Percentiles rank a stretch among this genome's conserved stretches.
These are phyloP conservation scores for Begonia fuchsioides DNA, from an alignment of 306 rosid species.

Conservation along the genomic window DNA sequence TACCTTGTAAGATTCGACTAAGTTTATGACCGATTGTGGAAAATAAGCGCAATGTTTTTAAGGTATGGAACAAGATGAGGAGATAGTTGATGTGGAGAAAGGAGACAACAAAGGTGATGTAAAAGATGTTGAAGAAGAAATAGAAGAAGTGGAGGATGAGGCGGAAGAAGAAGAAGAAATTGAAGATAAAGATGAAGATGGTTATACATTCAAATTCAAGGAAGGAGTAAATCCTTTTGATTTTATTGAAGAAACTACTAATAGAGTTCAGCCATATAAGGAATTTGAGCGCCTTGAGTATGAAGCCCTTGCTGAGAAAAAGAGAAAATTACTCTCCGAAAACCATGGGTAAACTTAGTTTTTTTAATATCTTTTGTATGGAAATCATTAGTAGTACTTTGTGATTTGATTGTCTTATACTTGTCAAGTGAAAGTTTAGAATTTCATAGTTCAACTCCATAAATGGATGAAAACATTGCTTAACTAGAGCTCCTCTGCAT, in stretches of 20 bases:
- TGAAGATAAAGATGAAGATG: constrained; percentile 29
- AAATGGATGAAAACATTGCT: too few species aligned
- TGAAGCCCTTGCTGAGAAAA: constrained; percentile 55
- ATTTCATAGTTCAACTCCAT: too few species aligned
- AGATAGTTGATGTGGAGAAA: constrained; percentile 2
- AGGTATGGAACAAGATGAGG: not conserved
- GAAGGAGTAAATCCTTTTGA: constrained; percentile 54
- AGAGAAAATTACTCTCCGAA: constrained; percentile 36
- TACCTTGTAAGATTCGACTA: too few species aligned
- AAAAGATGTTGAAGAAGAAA: constrained; percentile 3
- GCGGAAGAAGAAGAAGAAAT: constrained; percentile 30
- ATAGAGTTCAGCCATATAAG: constrained; percentile 34
- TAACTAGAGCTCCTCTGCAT: too few species aligned
- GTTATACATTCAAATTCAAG: constrained; percentile 40
- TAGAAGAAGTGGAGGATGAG: constrained; percentile 8
- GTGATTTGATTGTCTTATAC: too few species aligned
- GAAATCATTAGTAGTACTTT: too few species aligned
- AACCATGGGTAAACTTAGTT: constrained; percentile 15
- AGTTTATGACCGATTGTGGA: too few species aligned
- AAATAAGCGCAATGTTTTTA: not conserved
- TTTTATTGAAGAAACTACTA: constrained; percentile 33
- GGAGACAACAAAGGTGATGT: constrained; percentile 10
- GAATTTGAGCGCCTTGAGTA: constrained; percentile 48
- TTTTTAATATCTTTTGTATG: not conserved
- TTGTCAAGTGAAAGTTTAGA: too few species aligned